phyloP scores from a whole-genome alignment of 1,284 basidiomycete genomes.

The Ceraceosorus bombacis region DNA sequence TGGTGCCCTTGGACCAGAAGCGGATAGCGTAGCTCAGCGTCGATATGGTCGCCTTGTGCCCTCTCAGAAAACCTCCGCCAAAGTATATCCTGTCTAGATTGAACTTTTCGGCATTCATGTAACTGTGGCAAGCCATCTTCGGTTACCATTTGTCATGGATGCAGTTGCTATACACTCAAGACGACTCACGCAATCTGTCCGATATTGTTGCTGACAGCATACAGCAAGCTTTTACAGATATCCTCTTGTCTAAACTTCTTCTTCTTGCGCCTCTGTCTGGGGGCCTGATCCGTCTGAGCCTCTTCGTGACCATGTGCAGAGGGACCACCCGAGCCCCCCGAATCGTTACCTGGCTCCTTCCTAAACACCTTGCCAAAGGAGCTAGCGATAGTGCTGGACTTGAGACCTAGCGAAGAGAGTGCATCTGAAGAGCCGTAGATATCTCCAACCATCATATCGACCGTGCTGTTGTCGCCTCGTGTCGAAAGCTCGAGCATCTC shows the following conservation, averaged over 20 bases:
- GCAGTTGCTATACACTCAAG: neutral
- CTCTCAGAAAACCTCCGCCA: slow-evolving; percentile 97
- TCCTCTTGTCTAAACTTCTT: slow-evolving; percentile 79
- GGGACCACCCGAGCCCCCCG: slow-evolving; percentile 1
- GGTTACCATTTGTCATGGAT: neutral
- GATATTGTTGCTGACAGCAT: slow-evolving; percentile 97
- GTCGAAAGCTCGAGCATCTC: slow-evolving; percentile 95
- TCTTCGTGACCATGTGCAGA: neutral
- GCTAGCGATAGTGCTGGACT: slow-evolving; percentile 94
- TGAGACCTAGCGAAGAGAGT: slow-evolving; percentile 60
- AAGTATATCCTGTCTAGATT: slow-evolving; percentile 95
- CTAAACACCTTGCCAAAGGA: slow-evolving; percentile 98
- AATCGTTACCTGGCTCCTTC: slow-evolving; percentile 52
- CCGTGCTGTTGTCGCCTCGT: slow-evolving; percentile 80
- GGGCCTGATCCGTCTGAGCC: neutral
- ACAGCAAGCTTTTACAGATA: slow-evolving; percentile 78
- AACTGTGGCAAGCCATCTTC: slow-evolving; percentile 54
- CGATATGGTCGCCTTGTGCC: slow-evolving; percentile 92
- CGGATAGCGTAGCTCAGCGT: slow-evolving; percentile 98
- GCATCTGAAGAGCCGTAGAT: slow-evolving; percentile 89
- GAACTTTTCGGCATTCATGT: slow-evolving; percentile 99
- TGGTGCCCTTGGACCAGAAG: slow-evolving; percentile 98
- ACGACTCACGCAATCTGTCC: slow-evolving; percentile 78
- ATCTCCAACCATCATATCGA: slow-evolving; percentile 99
- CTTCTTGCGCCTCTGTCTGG: slow-evolving; percentile 15